A percentile compares a stretch with the other conserved stretches of the same genome.
These are phyloP conservation scores for Tuber indicum DNA, from an alignment of 495 filamentous ascomycete genomes.

Conservation along the genomic window DNA sequence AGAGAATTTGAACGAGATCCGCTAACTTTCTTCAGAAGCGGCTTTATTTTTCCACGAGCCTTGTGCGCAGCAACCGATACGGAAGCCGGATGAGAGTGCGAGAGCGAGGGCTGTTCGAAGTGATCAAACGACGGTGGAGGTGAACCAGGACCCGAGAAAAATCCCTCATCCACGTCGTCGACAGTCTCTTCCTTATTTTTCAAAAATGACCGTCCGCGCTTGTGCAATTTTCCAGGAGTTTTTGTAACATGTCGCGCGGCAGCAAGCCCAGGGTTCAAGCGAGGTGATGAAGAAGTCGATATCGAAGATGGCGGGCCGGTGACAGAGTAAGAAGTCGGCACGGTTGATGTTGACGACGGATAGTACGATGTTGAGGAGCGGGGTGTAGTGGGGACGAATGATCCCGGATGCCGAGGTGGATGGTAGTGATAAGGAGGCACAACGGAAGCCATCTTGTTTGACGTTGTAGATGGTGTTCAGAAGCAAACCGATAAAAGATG, in stretches of 20 bases:
- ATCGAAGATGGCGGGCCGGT: conserved; percentile 33
- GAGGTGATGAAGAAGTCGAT: conserved; percentile 36
- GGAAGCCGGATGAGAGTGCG: conserved; percentile 4
- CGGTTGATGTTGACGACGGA: conserved; percentile 35
- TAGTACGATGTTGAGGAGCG: conserved; percentile 33
- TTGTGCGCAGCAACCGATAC: conserved; percentile 31
- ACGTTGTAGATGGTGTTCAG: conserved; percentile 14
- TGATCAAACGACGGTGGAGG: conserved; percentile 30
- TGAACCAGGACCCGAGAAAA: conserved; percentile 39
- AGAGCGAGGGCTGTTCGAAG: conserved; percentile 29
- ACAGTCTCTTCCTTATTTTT: conserved; percentile 31
- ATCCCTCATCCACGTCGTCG: conserved; percentile 38
- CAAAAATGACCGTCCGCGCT: conserved; percentile 32
- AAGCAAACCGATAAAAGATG: not conserved
- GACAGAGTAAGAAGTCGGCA: conserved; percentile 37
- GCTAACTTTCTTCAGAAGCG: conserved; percentile 41
- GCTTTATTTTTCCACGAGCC: conserved; percentile 41
- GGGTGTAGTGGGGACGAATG: conserved; percentile 30
- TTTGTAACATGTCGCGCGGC: conserved; percentile 41
- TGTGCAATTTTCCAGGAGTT: conserved; percentile 35
- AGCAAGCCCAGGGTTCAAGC: conserved; percentile 36
- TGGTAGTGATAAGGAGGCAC: conserved; percentile 38
- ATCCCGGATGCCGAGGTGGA: conserved; percentile 37
- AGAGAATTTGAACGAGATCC: conserved; percentile 38
- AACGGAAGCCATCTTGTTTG: conserved; percentile 37